phyloP scores from a whole-genome alignment of 176 grass and related monocot genomes.

The Secale cereale region DNA sequence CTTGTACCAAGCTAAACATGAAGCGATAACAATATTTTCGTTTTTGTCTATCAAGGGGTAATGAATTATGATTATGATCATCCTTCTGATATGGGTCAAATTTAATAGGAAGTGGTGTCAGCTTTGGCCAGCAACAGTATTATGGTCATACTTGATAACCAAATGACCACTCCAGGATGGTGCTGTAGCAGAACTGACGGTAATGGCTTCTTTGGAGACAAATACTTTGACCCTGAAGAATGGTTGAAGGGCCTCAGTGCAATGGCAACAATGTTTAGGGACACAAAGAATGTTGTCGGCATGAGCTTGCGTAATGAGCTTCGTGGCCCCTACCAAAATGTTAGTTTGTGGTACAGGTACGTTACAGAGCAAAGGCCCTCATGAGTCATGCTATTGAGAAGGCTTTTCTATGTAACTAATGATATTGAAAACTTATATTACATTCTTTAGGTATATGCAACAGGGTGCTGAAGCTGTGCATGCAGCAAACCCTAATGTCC shows the following conservation, averaged over 20 bases:
- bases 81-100: constrained; percentile 6
- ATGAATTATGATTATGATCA: neutral
- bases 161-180: constrained; percentile 88
- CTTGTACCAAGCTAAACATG: neutral
- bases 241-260: constrained; percentile 68
- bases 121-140: constrained; percentile 62
- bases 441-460: constrained; percentile 77
- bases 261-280: constrained; percentile 76
- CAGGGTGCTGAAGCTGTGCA: constrained; percentile 83
- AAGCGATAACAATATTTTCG: neutral
- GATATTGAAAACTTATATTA: constrained; percentile 6
- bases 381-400: neutral
- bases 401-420: constrained; percentile 2
- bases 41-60: neutral
- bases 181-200: constrained; percentile 71
- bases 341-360: constrained; percentile 94
- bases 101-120: constrained; percentile 67
- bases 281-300: constrained; percentile 69
- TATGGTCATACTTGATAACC: constrained; percentile 99
- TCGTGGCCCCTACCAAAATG: constrained; percentile 69
- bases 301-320: constrained; percentile 96
- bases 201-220: constrained; percentile 90
- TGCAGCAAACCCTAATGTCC: constrained; percentile 63
- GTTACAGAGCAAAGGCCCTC: neutral
- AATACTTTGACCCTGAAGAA: constrained; percentile 81